These are phyloP conservation scores for Aegilops sharonensis DNA, from an alignment of 176 grass and related monocot genomes.

Conservation along the genomic window DNA sequence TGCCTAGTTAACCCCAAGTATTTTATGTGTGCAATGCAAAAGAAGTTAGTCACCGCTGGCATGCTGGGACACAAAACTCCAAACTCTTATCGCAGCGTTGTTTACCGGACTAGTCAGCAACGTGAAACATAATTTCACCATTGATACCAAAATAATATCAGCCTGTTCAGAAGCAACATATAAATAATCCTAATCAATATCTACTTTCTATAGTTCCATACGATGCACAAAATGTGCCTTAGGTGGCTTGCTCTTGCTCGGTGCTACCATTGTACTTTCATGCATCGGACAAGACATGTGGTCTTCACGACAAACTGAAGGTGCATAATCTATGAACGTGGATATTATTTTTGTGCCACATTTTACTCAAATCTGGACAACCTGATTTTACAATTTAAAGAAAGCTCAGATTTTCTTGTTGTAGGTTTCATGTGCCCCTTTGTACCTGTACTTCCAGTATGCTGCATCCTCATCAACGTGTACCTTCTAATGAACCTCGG, in stretches of 20 bases:
- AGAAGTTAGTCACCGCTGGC: background rate
- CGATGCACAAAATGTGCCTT: conserved; percentile 26
- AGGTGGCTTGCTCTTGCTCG: conserved; percentile 40
- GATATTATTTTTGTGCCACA: background rate
- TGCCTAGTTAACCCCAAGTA: background rate
- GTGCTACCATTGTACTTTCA: conserved; percentile 36
- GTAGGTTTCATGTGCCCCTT: conserved; percentile 85
- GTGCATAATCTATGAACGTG: conserved; percentile 28
- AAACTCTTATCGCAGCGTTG: background rate
- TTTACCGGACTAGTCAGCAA: background rate
- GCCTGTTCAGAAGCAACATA: background rate
- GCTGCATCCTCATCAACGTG: conserved; percentile 70
- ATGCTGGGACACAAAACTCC: background rate
- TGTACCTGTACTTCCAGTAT: conserved; percentile 67
- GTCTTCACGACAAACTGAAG: conserved; percentile 43
- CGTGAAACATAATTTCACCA: background rate
- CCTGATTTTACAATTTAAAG: conserved; percentile 9
- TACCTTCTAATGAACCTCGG: conserved; percentile 80
- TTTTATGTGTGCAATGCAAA: conserved; percentile 12
- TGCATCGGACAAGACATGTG: conserved; percentile 49
- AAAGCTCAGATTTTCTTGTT: conserved; percentile 2
- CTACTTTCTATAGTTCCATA: conserved; percentile 40
- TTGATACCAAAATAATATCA: background rate
- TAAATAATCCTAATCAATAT: conserved; percentile 3
- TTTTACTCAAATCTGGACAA: background rate